Percentiles rank a stretch among this genome's conserved stretches.
Conservation (phyloP, 768 basidiomycete species). For the Filobasidium floriforme region DNA sequence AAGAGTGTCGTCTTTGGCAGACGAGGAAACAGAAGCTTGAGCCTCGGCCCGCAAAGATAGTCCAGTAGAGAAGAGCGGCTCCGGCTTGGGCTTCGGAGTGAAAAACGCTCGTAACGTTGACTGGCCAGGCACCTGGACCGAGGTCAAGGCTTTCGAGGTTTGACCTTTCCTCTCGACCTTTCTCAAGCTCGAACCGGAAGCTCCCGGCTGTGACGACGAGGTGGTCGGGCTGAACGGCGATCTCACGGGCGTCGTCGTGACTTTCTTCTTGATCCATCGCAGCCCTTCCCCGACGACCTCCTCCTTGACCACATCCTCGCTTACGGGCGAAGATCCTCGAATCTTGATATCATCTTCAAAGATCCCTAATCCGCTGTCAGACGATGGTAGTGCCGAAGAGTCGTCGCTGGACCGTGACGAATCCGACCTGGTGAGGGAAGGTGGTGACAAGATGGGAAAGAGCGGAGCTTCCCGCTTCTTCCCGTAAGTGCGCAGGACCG, state of each 20-base stretch:
- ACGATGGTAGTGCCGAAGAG: neutral
- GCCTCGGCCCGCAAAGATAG: neutral
- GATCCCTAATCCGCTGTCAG: neutral
- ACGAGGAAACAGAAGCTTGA: too few species aligned
- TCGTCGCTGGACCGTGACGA: neutral
- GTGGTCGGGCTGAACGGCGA: neutral
- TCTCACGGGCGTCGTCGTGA: neutral
- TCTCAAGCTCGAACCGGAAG: neutral
- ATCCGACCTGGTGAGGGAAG: neutral
- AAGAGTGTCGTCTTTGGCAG: too few species aligned
- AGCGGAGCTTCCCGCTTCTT: neutral
- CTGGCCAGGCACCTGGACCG: neutral
- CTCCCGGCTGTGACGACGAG: neutral
- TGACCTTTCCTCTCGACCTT: neutral
- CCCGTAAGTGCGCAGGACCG: neutral
- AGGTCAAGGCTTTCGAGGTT: neutral
- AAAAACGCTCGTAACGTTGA: constrained; percentile 1
- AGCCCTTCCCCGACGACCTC: neutral
- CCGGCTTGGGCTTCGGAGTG: neutral
- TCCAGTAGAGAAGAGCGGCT: neutral
- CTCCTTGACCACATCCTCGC: constrained; percentile 1
- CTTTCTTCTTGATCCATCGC: neutral
- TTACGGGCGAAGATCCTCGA: neutral
- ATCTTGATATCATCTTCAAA: neutral
- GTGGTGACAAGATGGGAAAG: constrained; percentile 1